Base-by-base conservation (phyloP, 1,284 basidiomycete genomes). In the Heterobasidion irregulare region DNA sequence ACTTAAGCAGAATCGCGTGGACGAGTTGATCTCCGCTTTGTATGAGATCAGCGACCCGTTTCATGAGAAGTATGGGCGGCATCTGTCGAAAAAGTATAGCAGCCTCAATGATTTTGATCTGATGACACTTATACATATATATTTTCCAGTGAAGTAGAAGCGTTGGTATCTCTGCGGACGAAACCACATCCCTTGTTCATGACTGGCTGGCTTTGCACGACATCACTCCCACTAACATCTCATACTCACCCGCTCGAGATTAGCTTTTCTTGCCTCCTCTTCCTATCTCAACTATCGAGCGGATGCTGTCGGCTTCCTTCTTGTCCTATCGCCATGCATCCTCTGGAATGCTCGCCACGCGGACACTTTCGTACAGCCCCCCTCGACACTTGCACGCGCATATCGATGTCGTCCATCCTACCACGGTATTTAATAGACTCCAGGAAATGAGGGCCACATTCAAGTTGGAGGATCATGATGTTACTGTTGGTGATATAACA, bases 11-110 rank as follows among this genome's bases (percentile, higher is more conserved):
- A 64, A 72, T 56, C 73, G 68, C 46, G 72, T 80, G 50, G 77
- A 80, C 33, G 70, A 77, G 7, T 72, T 84, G 43, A 73, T 83
- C 46, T 63, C 68, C 1, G 67, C 73, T 38, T 66, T 86, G 41
- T 78, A 79, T 67, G 74, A 82, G 65, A 77, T 80, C 51, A 84
- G 83, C 62, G 80, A 86, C 58, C 85, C 84, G 8, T 63, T 59
- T 9, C 78, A 82, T 59, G 58, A 68, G 43, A 74, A 72, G 78
- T 78, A 63, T 38, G 66, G 61, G 7, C 32, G 26, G 8, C 26
- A 49, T 48, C 2, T 51, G 55, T 44, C 16, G 7, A 44, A 36
- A 36, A 33, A 43, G 50, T 53, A 16, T 44, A 15, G 18, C 43
- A 7, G 3, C 47, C 47, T 43, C 58, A 8, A 12, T 10, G 8